Conservation (phyloP, 176 grass and related monocot species). For the Rhipidocladum racemiflorum region DNA sequence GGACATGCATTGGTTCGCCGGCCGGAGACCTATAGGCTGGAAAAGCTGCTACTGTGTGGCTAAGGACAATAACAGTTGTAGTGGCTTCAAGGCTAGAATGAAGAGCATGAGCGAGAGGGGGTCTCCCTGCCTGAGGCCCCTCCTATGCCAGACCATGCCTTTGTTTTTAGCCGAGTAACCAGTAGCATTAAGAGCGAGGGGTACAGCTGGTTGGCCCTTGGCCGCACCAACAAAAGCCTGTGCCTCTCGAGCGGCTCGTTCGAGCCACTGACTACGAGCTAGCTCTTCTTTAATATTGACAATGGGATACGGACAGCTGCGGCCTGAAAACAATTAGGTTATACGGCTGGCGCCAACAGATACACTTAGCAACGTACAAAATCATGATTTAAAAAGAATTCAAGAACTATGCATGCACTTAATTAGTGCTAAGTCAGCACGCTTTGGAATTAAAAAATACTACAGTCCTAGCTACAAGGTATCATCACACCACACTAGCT, state of each 20-base stretch:
- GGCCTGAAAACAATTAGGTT: neutral
- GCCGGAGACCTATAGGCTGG: no score
- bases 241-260: neutral
- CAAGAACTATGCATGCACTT: neutral
- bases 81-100: no score
- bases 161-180: no score
- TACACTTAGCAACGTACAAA: neutral
- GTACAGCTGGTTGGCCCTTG: slow-evolving; percentile 3
- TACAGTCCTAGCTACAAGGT: neutral
- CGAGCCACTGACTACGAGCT: neutral
- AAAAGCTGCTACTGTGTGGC: no score
- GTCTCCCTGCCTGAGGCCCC: no score
- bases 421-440: slow-evolving; percentile 6
- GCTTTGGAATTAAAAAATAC: neutral
- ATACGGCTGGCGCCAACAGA: slow-evolving; percentile 3
- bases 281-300: neutral
- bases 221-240: neutral
- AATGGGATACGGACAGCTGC: slow-evolving; percentile 12
- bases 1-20: no score
- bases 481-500: slow-evolving; percentile 19
- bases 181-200: neutral
- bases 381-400: neutral
- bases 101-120: no score
- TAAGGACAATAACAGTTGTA: no score
- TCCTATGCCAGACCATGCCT: no score